Conservation (phyloP, 495 filamentous ascomycete genomes). For the Aspergillus bertholletiae region DNA sequence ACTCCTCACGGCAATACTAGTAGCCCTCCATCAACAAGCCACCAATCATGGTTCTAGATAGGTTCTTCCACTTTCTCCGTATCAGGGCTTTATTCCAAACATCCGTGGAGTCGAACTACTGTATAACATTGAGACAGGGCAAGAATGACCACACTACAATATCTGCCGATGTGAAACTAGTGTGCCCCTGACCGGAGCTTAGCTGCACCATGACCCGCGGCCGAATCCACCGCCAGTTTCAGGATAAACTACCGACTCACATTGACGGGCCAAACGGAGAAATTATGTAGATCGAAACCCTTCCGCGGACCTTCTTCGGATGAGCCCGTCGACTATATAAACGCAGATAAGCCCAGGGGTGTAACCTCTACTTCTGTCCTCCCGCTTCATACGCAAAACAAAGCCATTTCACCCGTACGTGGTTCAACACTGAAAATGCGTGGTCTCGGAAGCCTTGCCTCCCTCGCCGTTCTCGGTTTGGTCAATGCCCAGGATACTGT, state of each 20-base stretch:
- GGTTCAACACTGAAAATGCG: not conserved
- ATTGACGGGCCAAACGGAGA: not conserved
- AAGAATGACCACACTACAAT: not conserved
- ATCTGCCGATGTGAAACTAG: not conserved
- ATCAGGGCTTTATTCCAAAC: not conserved
- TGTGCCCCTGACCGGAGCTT: not conserved
- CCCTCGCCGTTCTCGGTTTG: constrained; percentile 13
- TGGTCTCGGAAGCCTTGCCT: constrained; percentile 3
- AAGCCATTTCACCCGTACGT: not conserved
- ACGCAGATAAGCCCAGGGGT: not conserved
- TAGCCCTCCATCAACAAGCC: not conserved
- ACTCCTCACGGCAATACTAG: not conserved
- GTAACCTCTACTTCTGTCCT: not conserved
- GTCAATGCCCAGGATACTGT: constrained; percentile 17
- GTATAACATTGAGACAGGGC: not conserved
- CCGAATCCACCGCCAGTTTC: no score
- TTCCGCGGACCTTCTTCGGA: not conserved
- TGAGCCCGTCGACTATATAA: not conserved
- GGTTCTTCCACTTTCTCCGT: not conserved
- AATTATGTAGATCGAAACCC: not conserved
- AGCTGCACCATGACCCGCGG: not conserved
- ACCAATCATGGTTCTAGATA: not conserved
- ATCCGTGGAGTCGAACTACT: not conserved
- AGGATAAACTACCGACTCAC: not conserved
- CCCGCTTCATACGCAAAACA: not conserved